phyloP scores from a whole-genome alignment of 495 filamentous ascomycete species.

The Hyaloscypha bicolor region DNA sequence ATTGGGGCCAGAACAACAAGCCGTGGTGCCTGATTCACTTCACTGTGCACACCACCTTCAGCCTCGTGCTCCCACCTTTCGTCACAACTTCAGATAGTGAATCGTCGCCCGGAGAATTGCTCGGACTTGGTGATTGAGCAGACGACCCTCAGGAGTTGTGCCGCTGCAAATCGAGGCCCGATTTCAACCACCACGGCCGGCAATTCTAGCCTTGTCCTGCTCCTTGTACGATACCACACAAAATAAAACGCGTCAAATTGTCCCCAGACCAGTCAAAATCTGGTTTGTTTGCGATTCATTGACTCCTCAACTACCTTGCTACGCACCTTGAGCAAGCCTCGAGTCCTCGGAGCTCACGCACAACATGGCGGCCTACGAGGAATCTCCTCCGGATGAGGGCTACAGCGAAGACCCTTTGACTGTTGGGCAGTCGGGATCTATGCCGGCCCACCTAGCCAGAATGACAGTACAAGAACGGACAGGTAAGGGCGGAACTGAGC shows the following conservation, averaged over 20 bases:
- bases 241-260: not conserved
- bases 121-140: not conserved
- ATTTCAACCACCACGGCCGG: not conserved
- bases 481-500: constrained; percentile 38
- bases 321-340: not conserved
- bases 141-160: not conserved
- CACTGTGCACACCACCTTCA: not conserved
- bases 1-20: not conserved
- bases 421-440: constrained; percentile 17
- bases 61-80: not conserved
- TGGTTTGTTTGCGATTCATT: not conserved
- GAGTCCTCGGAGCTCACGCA: not conserved
- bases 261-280: not conserved
- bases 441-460: constrained; percentile 43
- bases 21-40: not conserved
- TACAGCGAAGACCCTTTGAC: constrained; percentile 61
- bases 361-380: constrained; percentile 27
- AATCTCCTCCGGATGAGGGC: constrained; percentile 53
- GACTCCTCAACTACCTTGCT: not conserved
- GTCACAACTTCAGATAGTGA: not conserved
- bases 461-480: constrained; percentile 49
- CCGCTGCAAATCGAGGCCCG: too few relatives aligned
- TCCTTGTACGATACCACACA: not conserved
- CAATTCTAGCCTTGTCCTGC: not conserved
- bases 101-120: not conserved